Evolutionary conservation across 805 yeast genomes (phyloP), one percentile per base, ranked within the genome.

Genomic region (Kurtzmaniella fragi): DNA sequence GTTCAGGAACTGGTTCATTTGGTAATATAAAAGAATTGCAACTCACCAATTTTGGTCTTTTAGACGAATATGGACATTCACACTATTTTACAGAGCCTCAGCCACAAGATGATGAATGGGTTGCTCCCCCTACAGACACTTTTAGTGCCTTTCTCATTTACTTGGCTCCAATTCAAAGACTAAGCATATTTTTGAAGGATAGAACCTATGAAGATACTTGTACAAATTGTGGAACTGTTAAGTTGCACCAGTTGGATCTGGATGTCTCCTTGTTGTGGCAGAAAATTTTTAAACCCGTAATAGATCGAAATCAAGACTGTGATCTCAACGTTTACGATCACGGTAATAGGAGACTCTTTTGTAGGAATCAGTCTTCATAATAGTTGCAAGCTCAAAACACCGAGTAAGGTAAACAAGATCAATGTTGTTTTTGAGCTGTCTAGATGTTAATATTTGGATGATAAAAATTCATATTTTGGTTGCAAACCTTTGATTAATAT

Each of bases 1-100:
- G 72, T 44, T 63, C 70, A 5, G 59, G 62, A 3, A 44, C 47
- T 28, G 67, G 69, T 0, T 55, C 54, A 5, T 67, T 60, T 41
- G 32, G 53, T 1, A 52, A 42, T n/a, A 39, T 68, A 34, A 46
- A 49, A 14, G 44, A 48, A 13, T 43, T 68, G 11, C 44, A 46
- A 10, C 50, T 68, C 10, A 42, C 52, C 5, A 61, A 67, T 41
- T 66, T 68, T 38, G 64, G 61, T 39, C 48, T 66, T 26, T 42
- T 53, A 15, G 51, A 47, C 16, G 31, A 38, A 27, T 46, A 41
- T 29, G 46, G 46, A 10, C 46, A 45, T 20, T 44, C 43, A 31
- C 42, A 41, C 8, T 38, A 56, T 47, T 32, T 34, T n/a, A 41
- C 43, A 47, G 48, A 31, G 9, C 50, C 43, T 23, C 41, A 32